These are phyloP conservation scores for Arachis monticola DNA, from an alignment of 331 rosid genomes.

Conservation along the genomic window DNA sequence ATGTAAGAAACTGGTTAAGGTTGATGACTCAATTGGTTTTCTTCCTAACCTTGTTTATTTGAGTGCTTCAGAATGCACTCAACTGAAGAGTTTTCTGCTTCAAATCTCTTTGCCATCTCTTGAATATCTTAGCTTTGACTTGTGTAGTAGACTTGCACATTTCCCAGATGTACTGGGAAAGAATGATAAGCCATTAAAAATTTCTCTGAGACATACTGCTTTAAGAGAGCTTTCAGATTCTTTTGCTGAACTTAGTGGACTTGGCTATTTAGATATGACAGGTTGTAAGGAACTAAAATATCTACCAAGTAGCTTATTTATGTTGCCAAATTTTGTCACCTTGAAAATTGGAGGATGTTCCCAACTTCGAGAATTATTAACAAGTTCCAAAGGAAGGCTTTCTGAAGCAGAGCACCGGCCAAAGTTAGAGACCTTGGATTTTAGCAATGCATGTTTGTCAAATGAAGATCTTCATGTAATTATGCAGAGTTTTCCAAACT, in stretches of 20 bases:
- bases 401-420: not conserved
- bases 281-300: not conserved
- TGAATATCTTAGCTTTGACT: not conserved
- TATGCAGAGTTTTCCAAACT: not conserved
- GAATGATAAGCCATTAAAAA: constrained; percentile 3
- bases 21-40: constrained; percentile 21
- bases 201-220: not conserved
- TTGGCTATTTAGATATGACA: not conserved
- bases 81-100: not conserved
- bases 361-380: not conserved
- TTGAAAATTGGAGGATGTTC: constrained; percentile 14
- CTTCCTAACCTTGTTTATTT: not conserved
- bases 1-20: not conserved
- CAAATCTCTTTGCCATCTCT: constrained; percentile 28
- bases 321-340: not conserved
- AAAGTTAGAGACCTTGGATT: not conserved
- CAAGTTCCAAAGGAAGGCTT: not conserved
- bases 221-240: not conserved
- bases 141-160: not conserved
- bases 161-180: constrained; percentile 9
- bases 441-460: not conserved
- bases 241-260: not conserved
- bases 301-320: constrained; percentile 29
- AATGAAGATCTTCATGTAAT: not conserved
- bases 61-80: not conserved